These are phyloP conservation scores for Hyaloscypha hepaticicola DNA, from an alignment of 495 filamentous ascomycete species.

Conservation along the genomic window DNA sequence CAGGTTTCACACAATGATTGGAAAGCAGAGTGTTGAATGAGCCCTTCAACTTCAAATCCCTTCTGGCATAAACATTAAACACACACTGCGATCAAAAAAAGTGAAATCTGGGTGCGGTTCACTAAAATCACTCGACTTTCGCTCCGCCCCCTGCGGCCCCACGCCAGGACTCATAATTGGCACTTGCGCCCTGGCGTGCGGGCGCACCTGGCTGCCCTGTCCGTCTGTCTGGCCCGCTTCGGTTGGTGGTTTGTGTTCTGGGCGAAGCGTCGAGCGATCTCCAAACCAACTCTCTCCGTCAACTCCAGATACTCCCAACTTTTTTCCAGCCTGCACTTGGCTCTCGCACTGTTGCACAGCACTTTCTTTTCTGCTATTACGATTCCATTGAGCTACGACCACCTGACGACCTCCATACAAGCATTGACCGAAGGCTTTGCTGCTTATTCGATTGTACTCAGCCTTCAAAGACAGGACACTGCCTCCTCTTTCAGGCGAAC, in stretches of 20 bases:
- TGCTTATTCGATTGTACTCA: slow-evolving; percentile 17
- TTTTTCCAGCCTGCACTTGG: background rate
- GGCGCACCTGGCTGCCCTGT: slow-evolving; percentile 6
- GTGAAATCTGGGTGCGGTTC: slow-evolving; percentile 1
- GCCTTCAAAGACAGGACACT: background rate
- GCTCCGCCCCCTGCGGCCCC: background rate
- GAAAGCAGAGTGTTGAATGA: no score
- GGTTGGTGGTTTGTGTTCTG: background rate
- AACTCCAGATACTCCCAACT: slow-evolving; percentile 4
- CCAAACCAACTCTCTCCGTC: background rate
- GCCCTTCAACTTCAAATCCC: no score
- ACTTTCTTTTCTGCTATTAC: slow-evolving; percentile 9
- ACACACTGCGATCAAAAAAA: background rate
- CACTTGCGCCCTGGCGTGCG: background rate
- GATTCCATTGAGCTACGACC: background rate
- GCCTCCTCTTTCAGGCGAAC: slow-evolving; percentile 3
- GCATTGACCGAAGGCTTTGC: slow-evolving; percentile 20
- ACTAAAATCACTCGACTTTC: background rate
- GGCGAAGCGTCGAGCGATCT: background rate
- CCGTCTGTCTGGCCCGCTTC: background rate
- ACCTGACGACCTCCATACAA: background rate
- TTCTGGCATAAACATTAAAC: background rate
- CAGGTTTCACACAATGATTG: background rate
- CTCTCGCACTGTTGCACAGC: background rate
- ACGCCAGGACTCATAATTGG: background rate